phyloP scores from a whole-genome alignment of 306 rosid species.

The Lathyrus tuberosus region DNA sequence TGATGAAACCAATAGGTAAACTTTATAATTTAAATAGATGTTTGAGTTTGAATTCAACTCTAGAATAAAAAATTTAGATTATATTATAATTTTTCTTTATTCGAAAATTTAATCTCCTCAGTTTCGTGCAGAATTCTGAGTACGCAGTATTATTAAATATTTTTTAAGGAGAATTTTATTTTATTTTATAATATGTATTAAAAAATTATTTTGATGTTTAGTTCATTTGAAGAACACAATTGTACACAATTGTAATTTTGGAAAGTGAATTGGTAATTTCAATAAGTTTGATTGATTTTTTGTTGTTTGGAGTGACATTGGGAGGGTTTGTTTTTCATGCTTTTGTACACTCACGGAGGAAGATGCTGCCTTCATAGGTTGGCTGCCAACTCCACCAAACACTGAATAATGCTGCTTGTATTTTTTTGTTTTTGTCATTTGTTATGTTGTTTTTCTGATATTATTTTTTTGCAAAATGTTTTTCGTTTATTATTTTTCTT shows the following conservation, averaged over 20 bases:
- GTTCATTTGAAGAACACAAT: neutral
- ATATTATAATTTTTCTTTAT: no score
- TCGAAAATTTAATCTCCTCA: no score
- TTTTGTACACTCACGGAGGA: slow-evolving; percentile 26
- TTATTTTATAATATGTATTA: no score
- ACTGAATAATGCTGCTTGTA: neutral
- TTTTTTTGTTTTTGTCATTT: neutral
- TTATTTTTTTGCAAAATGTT: neutral
- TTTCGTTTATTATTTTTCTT: no score
- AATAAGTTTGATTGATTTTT: neutral
- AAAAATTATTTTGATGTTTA: neutral
- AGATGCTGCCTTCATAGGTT: slow-evolving; percentile 29
- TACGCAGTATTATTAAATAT: no score
- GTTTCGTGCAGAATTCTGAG: no score
- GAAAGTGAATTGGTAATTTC: neutral
- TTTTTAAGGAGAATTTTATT: no score
- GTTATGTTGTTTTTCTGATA: neutral
- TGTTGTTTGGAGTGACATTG: slow-evolving; percentile 18
- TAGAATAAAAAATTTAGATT: no score
- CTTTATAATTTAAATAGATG: no score
- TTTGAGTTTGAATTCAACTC: no score
- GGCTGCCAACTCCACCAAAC: slow-evolving; percentile 42
- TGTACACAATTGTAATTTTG: neutral
- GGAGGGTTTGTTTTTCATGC: slow-evolving; percentile 18
- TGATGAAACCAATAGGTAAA: no score